Base-by-base conservation (phyloP, 1,139 yeast genomes). In the Zygosaccharomyces sapae region DNA sequence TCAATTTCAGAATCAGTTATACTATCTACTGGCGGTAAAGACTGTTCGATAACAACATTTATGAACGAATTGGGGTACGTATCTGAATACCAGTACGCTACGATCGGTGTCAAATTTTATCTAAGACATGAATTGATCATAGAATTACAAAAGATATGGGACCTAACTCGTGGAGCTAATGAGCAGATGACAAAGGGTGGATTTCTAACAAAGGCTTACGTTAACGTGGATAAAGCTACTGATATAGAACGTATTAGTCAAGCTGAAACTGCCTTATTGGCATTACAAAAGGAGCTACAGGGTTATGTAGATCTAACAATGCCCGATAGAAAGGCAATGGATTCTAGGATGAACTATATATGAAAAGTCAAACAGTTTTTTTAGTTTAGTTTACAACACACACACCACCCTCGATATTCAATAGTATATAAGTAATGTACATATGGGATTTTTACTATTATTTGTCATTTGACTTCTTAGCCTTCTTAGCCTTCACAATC, bases 311-410 rank as follows among this genome's bases (percentile, higher is more conserved):
- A 80, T 44, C 71, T 89, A 44, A 79, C 73, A 34, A 77, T 85
- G 35, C 95, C 96, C 1, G 95, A 86, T 61, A 72, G 96, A 55
- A 81, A 79, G 64, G 73, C 74, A 38, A 86, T 88, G 87, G 96
- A 89, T 64, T 77, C 89, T 3, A 73, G 95, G 57, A 71, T 79
- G 40, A 53, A 50, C 33, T 53, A 55, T 20, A 40, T 48, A 33
- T 38, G 33, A 49, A 44, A 31, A 12, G 13, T 31, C 5, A 22
- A 13, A 31, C 7, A 31, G 34, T 31, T 31, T 31, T 19, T 30
- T 6, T 10, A n/a, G 16, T 19, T 22, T 22, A 22, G 25, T 7
- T 22, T 22, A 22, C 13, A 31, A 31, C 13, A 31, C 34, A 31
- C 10, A 31, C 18, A 31, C 29, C 43, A 19, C 27, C 41, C 42